phyloP scores from a whole-genome alignment of 75 land plant species.

The Selaginella tamariscina region DNA sequence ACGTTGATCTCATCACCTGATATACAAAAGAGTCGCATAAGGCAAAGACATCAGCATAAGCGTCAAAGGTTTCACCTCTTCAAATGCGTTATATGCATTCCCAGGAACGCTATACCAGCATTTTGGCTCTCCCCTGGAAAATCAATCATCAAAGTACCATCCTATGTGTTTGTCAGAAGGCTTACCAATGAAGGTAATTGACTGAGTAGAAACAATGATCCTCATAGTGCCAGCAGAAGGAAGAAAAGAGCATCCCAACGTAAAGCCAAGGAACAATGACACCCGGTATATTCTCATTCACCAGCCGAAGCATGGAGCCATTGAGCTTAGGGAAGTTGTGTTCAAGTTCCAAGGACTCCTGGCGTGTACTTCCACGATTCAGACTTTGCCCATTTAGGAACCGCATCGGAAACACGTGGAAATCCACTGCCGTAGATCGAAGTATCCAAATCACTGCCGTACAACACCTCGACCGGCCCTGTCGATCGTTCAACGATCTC shows the following conservation, averaged over 20 bases:
- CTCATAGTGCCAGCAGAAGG: conserved; percentile 99
- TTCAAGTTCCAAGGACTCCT: conserved; percentile 90
- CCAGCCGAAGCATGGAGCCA: conserved; percentile 75
- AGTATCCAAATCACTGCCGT: conserved; percentile 94
- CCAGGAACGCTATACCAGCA: conserved; percentile 99
- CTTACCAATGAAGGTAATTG: conserved; percentile 89
- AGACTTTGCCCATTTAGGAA: conserved; percentile 36
- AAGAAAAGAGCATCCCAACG: conserved; percentile 91
- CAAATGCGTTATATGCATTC: conserved; percentile 66
- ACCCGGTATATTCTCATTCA: conserved; percentile 78
- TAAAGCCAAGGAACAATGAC: conserved; percentile 99
- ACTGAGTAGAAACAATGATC: conserved; percentile 98
- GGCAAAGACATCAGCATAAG: not conserved
- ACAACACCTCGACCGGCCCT: conserved; percentile 80
- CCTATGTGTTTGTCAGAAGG: not conserved
- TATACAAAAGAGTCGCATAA: conserved; percentile 14
- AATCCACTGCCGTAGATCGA: conserved; percentile 88
- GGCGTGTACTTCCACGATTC: conserved; percentile 48
- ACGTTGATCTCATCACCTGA: conserved; percentile 71
- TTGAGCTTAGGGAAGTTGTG: conserved; percentile 80
- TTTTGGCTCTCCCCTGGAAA: conserved; percentile 88
- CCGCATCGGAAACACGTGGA: conserved; percentile 43
- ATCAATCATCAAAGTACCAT: not conserved
- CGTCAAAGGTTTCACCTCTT: conserved; percentile 48
- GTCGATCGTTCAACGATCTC: conserved; percentile 72